Base-by-base conservation (phyloP, 352 stramenopile genomes). In the Pythium dissotocum region DNA sequence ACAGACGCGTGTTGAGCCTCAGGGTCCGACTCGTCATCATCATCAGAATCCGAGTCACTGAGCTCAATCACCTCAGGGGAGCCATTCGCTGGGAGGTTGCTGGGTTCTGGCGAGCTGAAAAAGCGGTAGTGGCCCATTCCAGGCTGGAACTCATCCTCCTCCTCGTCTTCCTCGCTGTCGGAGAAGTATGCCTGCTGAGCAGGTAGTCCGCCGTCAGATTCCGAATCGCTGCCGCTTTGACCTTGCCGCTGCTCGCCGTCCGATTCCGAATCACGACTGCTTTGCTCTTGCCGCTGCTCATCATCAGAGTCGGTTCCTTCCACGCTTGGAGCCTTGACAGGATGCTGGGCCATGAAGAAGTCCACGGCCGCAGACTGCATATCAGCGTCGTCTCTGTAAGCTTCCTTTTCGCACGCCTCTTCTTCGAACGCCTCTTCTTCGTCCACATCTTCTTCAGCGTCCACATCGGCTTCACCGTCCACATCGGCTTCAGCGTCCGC, bases 31-130 rank as follows among this genome's bases (percentile, higher is more conserved):
- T 51, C 46, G 21, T 6, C 46, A 30, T 53, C 46, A 53, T 6
- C 16, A 6, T 53, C 21, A 32, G 18, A 53, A 30, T 53, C 46
- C 46, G 46, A 53, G n/a, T 53, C 46, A 24, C 46, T 53, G 6
- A 53, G 46, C 21, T 53, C 46, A 30, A 53, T 53, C 18, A 53
- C 46, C 18, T 53, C 46, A 53, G 46, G 46, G 32, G 46, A 21
- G 16, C 46, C 46, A 12, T 30, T 12, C 2, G 4, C 9, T 30
- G 14, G 21, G 12, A 5, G n/a, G 13, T 30, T 24, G 21, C 18
- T 53, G 8, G 7, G 5, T 21, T 13, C 46, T 30, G 46, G n/a
- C 6, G 46, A 6, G 46, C 46, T 53, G n/a, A 30, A 30, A 24
- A 53, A 53, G 6, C 46, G 46, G n/a, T 32, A 24, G n/a, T 53